These are phyloP conservation scores for Rhizoctonia solani DNA, from an alignment of 1,284 basidiomycete species.

Conservation along the genomic window DNA sequence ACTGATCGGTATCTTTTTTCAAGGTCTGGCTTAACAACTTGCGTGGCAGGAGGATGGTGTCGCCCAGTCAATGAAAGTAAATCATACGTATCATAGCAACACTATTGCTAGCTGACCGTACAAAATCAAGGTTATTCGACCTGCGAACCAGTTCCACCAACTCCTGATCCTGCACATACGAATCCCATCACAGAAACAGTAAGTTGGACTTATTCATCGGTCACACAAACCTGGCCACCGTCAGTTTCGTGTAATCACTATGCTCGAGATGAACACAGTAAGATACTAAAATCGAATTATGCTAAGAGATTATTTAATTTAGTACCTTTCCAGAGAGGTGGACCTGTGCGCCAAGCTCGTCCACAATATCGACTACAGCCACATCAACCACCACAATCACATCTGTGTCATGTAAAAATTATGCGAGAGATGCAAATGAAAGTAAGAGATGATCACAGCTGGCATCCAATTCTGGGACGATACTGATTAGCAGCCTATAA, in stretches of 20 bases:
- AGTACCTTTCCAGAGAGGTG: constrained; percentile 7
- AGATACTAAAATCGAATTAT: background rate
- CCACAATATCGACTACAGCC: background rate
- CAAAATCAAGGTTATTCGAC: background rate
- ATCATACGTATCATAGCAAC: background rate
- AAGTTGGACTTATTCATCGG: background rate
- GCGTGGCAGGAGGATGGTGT: constrained; percentile 2
- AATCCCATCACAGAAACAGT: background rate
- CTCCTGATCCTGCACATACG: constrained; percentile 5
- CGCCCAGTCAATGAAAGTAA: background rate
- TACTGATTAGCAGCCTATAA: background rate
- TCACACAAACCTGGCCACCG: background rate
- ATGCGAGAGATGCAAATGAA: background rate
- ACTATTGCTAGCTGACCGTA: background rate
- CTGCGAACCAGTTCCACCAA: constrained; percentile 8
- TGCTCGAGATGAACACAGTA: constrained; percentile 13
- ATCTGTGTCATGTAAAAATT: background rate
- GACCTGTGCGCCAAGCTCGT: constrained; percentile 17
- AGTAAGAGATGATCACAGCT: background rate
- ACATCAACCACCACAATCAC: background rate
- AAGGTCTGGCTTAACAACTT: background rate
- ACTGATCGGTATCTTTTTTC: background rate
- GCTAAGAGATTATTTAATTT: background rate
- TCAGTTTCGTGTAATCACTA: constrained; percentile 19
- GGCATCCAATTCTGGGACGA: no score